Base-by-base conservation (phyloP, 306 rosid genomes). In the Canavalia ensiformis region DNA sequence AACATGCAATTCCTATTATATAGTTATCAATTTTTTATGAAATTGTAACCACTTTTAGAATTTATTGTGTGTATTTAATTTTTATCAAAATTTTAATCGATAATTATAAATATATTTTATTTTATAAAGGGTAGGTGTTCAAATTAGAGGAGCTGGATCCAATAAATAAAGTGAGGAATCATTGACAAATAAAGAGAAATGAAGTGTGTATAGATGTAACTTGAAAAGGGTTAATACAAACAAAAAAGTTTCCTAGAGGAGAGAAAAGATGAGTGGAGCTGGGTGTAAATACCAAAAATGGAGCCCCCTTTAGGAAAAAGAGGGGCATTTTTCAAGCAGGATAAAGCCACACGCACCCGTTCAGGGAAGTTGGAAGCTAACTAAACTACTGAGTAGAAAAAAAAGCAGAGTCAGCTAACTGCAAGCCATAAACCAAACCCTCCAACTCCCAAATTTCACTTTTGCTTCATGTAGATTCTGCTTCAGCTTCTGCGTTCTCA, bases 391-490 rank as follows among this genome's bases (percentile, higher is more conserved):
- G 2, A 1, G 31, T 0, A 1, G 0, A 3, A 13, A 31, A 12
- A 31, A 49, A 70, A 10, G 52, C 77, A 35, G 41, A 71, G 41
- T 62, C 8, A 30, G 18, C 28, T 47, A 37, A 64, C 46, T 34
- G 41, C 49, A 12, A 57, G 28, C 4, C 13, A 56, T 18, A 18
- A 18, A 18, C 12, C 74, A 75, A 72, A 71, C 77, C 86, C 81
- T 70, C 12, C 51, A 60, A 52, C 37, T 9, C 33, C 34, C 29
- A 28, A 45, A 35, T 10, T 29, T 47, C 66, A 46, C 58, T 65
- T 68, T 39, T 44, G 33, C 60, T 63, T 79, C 89, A 84, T 84
- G 94, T 88, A 79, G 83, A 74, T 85, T 72, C 56, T 28, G 4
- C 11, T 63, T 39, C 10, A 35, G n/a, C 50, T 29, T 39, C 52